Evolutionary conservation across 208 protist species (phyloP).

Genomic region (Leishmania braziliensis): DNA sequence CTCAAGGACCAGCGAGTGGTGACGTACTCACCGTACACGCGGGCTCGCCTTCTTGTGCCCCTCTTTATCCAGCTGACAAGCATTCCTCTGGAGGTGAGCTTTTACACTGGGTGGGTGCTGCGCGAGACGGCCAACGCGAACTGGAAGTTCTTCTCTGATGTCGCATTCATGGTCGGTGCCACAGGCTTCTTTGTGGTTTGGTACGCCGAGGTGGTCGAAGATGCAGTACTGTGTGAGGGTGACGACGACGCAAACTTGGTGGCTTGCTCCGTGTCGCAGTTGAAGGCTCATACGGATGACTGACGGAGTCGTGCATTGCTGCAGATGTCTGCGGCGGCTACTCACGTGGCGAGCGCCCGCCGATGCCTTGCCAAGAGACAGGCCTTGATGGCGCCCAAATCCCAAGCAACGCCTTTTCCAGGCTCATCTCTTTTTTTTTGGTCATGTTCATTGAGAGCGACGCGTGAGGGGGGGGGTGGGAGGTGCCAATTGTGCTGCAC

Average conservation of each 20-base stretch:
- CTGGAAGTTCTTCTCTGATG: conserved; percentile 78
- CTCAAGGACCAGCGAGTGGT: conserved; percentile 28
- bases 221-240: conserved; percentile 12
- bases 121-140: conserved; percentile 73
- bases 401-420: background rate
- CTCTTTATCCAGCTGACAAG: conserved; percentile 45
- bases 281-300: background rate
- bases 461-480: background rate
- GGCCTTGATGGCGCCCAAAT: background rate
- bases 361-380: background rate
- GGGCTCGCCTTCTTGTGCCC: conserved; percentile 52
- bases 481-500: background rate
- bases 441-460: background rate
- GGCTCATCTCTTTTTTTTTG: background rate
- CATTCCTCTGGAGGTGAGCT: conserved; percentile 59
- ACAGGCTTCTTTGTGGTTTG: conserved; percentile 56
- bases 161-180: conserved; percentile 39
- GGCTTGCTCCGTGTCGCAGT: background rate
- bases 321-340: background rate
- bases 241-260: background rate
- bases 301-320: background rate
- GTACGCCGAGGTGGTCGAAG: conserved; percentile 40
- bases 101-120: conserved; percentile 70
- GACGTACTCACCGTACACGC: conserved; percentile 46
- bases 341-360: background rate